Conservation (phyloP, 768 basidiomycete species). For the Lactarius quietus region DNA sequence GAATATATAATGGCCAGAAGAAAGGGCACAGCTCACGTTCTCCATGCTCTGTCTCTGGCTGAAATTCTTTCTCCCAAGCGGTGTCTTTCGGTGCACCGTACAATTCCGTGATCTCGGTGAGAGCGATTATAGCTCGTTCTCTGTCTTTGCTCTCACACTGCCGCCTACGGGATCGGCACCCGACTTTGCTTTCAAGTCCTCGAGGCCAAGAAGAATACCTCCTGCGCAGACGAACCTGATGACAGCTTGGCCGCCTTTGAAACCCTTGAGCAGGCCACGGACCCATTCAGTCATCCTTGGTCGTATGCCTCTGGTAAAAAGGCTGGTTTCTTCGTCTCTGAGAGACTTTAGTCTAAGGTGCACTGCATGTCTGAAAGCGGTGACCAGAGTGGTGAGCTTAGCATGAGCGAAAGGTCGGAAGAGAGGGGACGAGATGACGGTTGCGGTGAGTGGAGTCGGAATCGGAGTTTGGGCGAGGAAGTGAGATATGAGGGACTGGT, state of each 20-base stretch:
- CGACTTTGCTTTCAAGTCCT: conserved; percentile 44
- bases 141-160: conserved; percentile 42
- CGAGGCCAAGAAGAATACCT: conserved; percentile 62
- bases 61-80: conserved; percentile 69
- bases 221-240: conserved; percentile 58
- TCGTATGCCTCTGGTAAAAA: conserved; percentile 22
- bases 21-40: conserved; percentile 30
- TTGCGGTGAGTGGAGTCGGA: conserved; percentile 56
- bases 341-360: conserved; percentile 50
- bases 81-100: conserved; percentile 37
- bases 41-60: conserved; percentile 45
- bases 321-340: conserved; percentile 33
- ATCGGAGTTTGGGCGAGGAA: conserved; percentile 50
- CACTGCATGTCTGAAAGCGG: conserved; percentile 57
- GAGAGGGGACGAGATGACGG: conserved; percentile 52
- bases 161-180: conserved; percentile 30
- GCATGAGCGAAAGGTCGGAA: conserved; percentile 47
- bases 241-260: conserved; percentile 64
- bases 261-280: conserved; percentile 47
- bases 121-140: conserved; percentile 63
- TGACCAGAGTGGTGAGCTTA: conserved; percentile 48
- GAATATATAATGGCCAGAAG: background rate
- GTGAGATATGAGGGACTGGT: conserved; percentile 56
- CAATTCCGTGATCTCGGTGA: conserved; percentile 71
- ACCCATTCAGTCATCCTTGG: conserved; percentile 44